phyloP scores from a whole-genome alignment of 805 yeast species.

The Candida quercuum region DNA sequence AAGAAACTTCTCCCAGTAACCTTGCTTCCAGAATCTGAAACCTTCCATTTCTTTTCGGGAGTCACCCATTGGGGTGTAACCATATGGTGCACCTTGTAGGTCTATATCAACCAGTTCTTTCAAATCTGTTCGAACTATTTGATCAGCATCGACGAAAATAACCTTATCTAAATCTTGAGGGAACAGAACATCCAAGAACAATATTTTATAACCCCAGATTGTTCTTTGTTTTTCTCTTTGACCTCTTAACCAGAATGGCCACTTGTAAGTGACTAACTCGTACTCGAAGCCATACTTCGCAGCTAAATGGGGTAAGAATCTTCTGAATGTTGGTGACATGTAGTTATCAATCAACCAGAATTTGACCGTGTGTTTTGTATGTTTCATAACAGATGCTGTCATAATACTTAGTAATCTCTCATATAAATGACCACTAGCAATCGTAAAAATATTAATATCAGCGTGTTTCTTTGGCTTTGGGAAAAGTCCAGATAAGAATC shows the following conservation, averaged over 20 bases:
- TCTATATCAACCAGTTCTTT: conserved; percentile 63
- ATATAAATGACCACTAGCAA: conserved; percentile 78
- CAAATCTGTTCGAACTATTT: conserved; percentile 71
- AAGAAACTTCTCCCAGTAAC: conserved; percentile 75
- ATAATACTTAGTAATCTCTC: conserved; percentile 72
- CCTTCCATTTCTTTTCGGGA: conserved; percentile 78
- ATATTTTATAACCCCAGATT: conserved; percentile 83
- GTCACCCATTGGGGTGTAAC: conserved; percentile 83
- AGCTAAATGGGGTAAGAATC: conserved; percentile 55
- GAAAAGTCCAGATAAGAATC: conserved; percentile 13
- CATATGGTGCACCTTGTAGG: conserved; percentile 78
- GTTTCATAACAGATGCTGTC: conserved; percentile 70
- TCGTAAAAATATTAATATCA: conserved; percentile 72
- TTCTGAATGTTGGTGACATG: conserved; percentile 64
- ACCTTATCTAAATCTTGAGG: conserved; percentile 73
- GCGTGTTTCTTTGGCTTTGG: conserved; percentile 32
- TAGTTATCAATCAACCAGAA: conserved; percentile 87
- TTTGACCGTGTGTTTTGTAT: conserved; percentile 60
- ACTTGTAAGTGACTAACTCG: conserved; percentile 76
- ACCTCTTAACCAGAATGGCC: conserved; percentile 87
- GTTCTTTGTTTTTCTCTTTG: conserved; percentile 77
- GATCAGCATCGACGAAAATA: conserved; percentile 84
- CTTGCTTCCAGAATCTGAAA: conserved; percentile 86
- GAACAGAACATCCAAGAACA: conserved; percentile 81
- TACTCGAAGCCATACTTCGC: conserved; percentile 56